Percentiles rank a stretch among this genome's conserved stretches.
Evolutionary conservation across 768 basidiomycete genomes (phyloP).

Genomic region (Lentinus tigrinus): DNA sequence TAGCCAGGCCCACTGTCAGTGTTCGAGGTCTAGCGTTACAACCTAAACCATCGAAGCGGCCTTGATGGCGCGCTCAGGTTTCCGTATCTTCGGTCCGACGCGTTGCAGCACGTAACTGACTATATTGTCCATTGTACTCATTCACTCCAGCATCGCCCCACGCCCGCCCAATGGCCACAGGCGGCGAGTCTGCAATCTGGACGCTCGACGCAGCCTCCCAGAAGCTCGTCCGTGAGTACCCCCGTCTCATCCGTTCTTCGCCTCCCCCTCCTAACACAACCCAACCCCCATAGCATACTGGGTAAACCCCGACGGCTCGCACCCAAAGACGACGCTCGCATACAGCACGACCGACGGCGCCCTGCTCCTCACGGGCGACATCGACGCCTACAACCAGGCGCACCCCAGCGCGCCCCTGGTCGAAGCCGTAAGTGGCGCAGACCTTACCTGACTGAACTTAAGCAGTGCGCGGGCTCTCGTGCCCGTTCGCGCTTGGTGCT

Average conservation of each 20-base stretch:
- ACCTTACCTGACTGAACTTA: neutral
- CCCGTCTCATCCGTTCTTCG: neutral
- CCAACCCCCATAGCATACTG: conserved; percentile 37
- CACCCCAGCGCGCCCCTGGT: neutral
- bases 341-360: conserved; percentile 39
- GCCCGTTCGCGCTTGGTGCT: neutral
- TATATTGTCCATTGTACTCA: no score
- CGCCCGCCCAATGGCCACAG: conserved; percentile 11
- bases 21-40: neutral
- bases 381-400: conserved; percentile 37
- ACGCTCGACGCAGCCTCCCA: conserved; percentile 35
- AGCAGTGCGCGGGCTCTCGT: neutral
- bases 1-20: no score
- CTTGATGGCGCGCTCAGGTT: neutral
- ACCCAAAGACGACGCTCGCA: conserved; percentile 37
- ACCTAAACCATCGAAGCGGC: neutral
- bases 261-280: neutral
- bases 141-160: conserved; percentile 36
- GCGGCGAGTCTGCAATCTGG: conserved; percentile 50
- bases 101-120: conserved; percentile 15
- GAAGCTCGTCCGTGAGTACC: conserved; percentile 40
- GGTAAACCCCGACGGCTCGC: conserved; percentile 44
- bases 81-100: conserved; percentile 29
- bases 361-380: conserved; percentile 45
- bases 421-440: conserved; percentile 10